phyloP scores from a whole-genome alignment of 2,329 filamentous ascomycete genomes.

The Fusarium nygamai region DNA sequence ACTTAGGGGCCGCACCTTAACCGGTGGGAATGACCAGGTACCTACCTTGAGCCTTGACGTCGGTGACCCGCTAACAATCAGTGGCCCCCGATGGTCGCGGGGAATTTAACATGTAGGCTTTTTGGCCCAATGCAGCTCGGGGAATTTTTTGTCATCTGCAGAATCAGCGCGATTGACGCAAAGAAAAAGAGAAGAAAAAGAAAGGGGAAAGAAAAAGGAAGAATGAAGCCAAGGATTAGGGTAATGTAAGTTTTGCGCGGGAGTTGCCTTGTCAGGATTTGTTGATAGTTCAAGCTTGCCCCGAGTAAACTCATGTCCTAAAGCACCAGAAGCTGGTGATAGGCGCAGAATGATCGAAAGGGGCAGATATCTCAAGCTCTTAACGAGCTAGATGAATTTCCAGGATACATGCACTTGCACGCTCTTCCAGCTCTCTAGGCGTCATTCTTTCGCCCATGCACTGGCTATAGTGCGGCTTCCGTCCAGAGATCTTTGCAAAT shows the following conservation, averaged over 20 bases:
- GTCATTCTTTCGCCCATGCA: constrained; percentile 6
- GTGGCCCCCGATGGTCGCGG: constrained; percentile 31
- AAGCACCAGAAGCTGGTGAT: constrained; percentile 10
- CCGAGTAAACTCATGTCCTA: constrained; percentile 5
- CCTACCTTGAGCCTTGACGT: constrained; percentile 5
- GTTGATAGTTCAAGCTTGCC: neutral
- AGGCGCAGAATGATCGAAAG: constrained; percentile 16
- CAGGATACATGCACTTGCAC: constrained; percentile 42
- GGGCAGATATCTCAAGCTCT: constrained; percentile 4
- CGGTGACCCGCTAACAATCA: constrained; percentile 29
- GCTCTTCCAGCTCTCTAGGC: constrained; percentile 19
- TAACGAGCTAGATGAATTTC: constrained; percentile 14
- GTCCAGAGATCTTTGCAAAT: constrained; percentile 23
- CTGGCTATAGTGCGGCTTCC: constrained; percentile 11
- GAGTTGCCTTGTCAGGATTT: neutral
- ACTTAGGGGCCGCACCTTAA: constrained; percentile 46
- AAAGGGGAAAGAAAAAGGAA: neutral
- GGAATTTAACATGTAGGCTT: constrained; percentile 18
- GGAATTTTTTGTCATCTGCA: constrained; percentile 9
- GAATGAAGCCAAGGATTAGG: neutral
- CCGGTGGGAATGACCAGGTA: constrained; percentile 44
- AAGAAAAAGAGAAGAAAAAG: neutral
- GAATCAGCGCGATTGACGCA: constrained; percentile 6
- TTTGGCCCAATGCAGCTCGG: constrained; percentile 14
- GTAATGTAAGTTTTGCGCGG: neutral